These are phyloP conservation scores for Sisymbrium altissimum DNA, from an alignment of 345 rosid genomes.

Conservation along the genomic window DNA sequence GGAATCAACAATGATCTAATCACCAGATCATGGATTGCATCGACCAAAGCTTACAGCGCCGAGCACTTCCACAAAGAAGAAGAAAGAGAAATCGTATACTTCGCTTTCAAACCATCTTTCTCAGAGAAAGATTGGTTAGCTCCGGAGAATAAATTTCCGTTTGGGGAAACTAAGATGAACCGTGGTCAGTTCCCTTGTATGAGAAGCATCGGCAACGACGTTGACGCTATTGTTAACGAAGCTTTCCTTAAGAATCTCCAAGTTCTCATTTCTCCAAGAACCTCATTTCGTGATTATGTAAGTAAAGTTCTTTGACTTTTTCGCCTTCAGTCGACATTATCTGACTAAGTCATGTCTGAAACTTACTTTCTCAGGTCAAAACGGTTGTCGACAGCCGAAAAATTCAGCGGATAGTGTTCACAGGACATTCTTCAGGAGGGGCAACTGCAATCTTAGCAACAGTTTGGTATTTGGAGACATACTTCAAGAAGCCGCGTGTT, in stretches of 20 bases:
- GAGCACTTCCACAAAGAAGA: constrained; percentile 32
- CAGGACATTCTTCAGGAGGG: constrained; percentile 87
- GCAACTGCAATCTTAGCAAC: constrained; percentile 67
- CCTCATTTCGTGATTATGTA: constrained; percentile 6
- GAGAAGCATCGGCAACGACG: constrained; percentile 48
- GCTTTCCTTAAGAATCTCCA: constrained; percentile 46
- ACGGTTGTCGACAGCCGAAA: constrained; percentile 22
- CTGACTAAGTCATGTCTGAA: neutral
- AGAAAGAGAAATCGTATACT: constrained; percentile 9
- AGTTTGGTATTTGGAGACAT: constrained; percentile 55
- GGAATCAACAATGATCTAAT: constrained; percentile 39
- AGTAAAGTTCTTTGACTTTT: neutral
- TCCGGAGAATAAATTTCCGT: constrained; percentile 28
- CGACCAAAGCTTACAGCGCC: constrained; percentile 37
- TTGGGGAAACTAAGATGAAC: constrained; percentile 53
- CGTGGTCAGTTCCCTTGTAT: constrained; percentile 49
- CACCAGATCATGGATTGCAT: constrained; percentile 39
- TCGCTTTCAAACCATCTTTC: constrained; percentile 60
- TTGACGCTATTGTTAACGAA: constrained; percentile 56
- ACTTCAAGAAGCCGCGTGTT: neutral
- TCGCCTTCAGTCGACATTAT: neutral
- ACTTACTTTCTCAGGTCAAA: constrained; percentile 45
- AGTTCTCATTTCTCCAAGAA: neutral
- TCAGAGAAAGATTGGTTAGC: constrained; percentile 36
- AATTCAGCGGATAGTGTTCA: constrained; percentile 52